Conservation (phyloP, 2,329 filamentous ascomycete species). For the Aureobasidium vineae region DNA sequence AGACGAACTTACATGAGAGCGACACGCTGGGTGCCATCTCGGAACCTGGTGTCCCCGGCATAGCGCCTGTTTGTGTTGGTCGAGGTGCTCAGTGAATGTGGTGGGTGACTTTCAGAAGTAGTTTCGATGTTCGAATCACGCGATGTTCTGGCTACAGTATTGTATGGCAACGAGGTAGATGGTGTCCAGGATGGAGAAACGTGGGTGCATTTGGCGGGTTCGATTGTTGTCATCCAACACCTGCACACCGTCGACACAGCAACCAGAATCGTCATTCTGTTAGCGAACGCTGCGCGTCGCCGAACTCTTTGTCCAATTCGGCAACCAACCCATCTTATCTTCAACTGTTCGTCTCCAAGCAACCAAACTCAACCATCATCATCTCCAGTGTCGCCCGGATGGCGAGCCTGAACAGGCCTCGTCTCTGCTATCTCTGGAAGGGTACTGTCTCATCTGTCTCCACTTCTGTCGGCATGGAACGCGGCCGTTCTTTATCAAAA, state of each 20-base stretch:
- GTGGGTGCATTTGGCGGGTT: slow-evolving; percentile 22
- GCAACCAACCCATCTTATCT: neutral
- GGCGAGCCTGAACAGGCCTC: neutral
- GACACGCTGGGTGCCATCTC: slow-evolving; percentile 41
- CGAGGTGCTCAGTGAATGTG: neutral
- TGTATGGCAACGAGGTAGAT: slow-evolving; percentile 11
- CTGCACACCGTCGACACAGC: slow-evolving; percentile 12
- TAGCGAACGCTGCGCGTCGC: slow-evolving; percentile 1
- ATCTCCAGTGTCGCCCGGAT: neutral
- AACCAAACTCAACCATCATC: neutral
- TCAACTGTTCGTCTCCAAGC: neutral
- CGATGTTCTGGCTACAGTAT: neutral
- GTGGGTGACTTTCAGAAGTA: neutral
- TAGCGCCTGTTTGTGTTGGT: slow-evolving; percentile 31
- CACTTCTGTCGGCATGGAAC: neutral
- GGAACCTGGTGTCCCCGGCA: slow-evolving; percentile 37
- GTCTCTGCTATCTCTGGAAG: neutral
- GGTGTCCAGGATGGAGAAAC: slow-evolving; percentile 8
- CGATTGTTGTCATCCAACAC: slow-evolving; percentile 22
- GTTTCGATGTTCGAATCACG: neutral
- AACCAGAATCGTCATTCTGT: slow-evolving; percentile 16
- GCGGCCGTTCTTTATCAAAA: slow-evolving; percentile 4
- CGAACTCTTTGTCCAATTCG: neutral
- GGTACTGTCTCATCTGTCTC: neutral
- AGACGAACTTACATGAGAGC: slow-evolving; percentile 37